Base-by-base conservation (phyloP, 176 grass and related monocot species). In the Oryza coarctata region DNA sequence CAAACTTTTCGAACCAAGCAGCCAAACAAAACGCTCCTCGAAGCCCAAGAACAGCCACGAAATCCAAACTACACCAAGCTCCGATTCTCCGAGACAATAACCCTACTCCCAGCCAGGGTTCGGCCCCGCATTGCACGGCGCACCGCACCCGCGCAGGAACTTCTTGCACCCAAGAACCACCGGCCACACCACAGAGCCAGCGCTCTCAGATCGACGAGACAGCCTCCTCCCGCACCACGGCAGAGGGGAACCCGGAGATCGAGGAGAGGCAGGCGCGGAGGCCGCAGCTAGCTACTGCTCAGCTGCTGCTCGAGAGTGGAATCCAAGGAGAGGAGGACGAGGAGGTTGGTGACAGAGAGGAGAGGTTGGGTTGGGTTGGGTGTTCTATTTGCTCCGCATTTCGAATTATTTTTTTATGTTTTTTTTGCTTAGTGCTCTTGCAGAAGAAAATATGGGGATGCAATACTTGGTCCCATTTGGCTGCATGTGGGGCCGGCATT, bases 281-380 rank as follows among this genome's bases (percentile, higher is more conserved):
- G 65, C 63, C 57, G 55, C 69, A 6, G 69, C 32, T 25, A 44
- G 63, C 63, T 75, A 12, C 64, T 57, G 76, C 13, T 18, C 34
- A 35, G 34, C 44, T 41, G 57, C 80, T 71, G 69, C 81, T 68
- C 52, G 20, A 7, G 62, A 82, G 84, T 82, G 84, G 88, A 86
- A 90, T 90, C 88, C 88, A 83, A 86, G 79, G 79, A 73, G 83
- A 78, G 61, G 61, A 65, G 22, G 67, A 65, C 44, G 26, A 31
- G 20, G 28, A 80, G 33, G 82, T 36, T 34, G 64, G 80, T 78
- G 83, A n/a, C n/a, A 71, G 7, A n/a, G 61, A 41, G 52, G 27
- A 52, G 8, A 39, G 40, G 67, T 20, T 41, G 1, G 17, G 15
- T 35, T 29, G 6, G 23, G 41, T 63, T n/a, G 77, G 40, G 43